A percentile compares a stretch with the other conserved stretches of the same genome.
Conservation (phyloP, 192 early-diverging fungal genomes). For the Chytriomyces sp. region DNA sequence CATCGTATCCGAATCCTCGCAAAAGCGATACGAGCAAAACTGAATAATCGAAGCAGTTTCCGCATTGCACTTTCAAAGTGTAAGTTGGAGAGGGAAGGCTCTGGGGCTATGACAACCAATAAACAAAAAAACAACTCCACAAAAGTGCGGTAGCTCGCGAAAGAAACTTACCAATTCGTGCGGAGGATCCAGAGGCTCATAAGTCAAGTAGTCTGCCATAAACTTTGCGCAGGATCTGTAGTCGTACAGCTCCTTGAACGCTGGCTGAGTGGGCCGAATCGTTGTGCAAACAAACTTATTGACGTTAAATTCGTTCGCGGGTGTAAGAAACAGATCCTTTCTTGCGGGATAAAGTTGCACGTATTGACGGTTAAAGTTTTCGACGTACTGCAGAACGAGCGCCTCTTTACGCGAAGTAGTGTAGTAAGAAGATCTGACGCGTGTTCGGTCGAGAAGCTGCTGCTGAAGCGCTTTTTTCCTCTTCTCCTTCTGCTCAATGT, state of each 20-base stretch:
- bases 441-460: conserved; percentile 47
- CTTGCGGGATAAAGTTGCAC: conserved; percentile 60
- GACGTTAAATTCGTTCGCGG: conserved; percentile 61
- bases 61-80: conserved; percentile 57
- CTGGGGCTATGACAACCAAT: conserved; percentile 42
- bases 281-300: conserved; percentile 67
- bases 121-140: background rate
- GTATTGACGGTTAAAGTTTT: conserved; percentile 64
- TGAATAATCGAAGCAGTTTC: conserved; percentile 62
- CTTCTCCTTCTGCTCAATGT: conserved; percentile 42
- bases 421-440: conserved; percentile 53
- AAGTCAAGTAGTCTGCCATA: conserved; percentile 60
- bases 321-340: conserved; percentile 54
- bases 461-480: conserved; percentile 28
- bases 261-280: conserved; percentile 59
- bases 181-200: conserved; percentile 57
- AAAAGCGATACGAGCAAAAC: conserved; percentile 59
- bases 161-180: conserved; percentile 57
- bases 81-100: conserved; percentile 54
- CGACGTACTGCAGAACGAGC: conserved; percentile 56
- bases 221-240: conserved; percentile 60
- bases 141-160: background rate
- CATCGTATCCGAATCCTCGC: conserved; percentile 64
- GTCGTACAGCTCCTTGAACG: conserved; percentile 62
- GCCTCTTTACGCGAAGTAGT: conserved; percentile 53